phyloP scores from a whole-genome alignment of 257 asterid species.

The Lantana camara region DNA sequence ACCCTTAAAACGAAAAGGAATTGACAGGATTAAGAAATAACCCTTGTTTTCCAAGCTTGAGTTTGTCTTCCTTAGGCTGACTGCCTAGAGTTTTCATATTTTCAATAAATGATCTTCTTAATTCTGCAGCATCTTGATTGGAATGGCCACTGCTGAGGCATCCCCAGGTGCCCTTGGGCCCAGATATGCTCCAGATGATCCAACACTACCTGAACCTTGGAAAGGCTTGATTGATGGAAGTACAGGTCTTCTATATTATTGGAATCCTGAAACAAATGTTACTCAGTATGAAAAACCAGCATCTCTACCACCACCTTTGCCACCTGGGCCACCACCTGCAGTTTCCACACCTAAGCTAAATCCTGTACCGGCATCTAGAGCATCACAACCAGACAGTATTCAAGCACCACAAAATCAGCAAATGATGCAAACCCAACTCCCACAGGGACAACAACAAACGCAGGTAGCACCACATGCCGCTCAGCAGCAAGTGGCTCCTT shows the following conservation, averaged over 20 bases:
- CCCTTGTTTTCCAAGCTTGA: too few relatives aligned
- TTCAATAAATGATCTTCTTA: too few relatives aligned
- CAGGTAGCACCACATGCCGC: slow-evolving; percentile 40
- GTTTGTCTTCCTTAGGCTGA: too few relatives aligned
- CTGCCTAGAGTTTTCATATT: too few relatives aligned
- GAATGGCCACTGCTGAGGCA: slow-evolving; percentile 75
- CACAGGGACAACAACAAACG: slow-evolving; percentile 46
- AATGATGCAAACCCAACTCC: slow-evolving; percentile 37
- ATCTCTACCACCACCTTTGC: slow-evolving; percentile 67
- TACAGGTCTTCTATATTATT: slow-evolving; percentile 66
- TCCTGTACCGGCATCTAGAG: slow-evolving; percentile 63
- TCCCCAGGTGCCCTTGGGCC: slow-evolving; percentile 64
- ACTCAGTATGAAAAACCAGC: slow-evolving; percentile 87
- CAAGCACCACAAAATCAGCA: slow-evolving; percentile 52
- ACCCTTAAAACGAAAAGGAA: neutral
- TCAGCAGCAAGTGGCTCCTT: slow-evolving; percentile 39
- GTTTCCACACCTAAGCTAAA: slow-evolving; percentile 61
- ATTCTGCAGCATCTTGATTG: neutral
- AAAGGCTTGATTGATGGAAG: slow-evolving; percentile 89
- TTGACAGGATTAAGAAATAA: neutral
- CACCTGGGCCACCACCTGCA: slow-evolving; percentile 66
- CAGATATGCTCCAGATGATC: slow-evolving; percentile 92
- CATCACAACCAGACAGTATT: slow-evolving; percentile 48
- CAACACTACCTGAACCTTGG: slow-evolving; percentile 92
- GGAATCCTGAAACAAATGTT: slow-evolving; percentile 92